Percentiles rank a stretch among this genome's conserved stretches.
Conservation (phyloP, 2,329 filamentous ascomycete genomes). For the Aspergillus uvarum region DNA sequence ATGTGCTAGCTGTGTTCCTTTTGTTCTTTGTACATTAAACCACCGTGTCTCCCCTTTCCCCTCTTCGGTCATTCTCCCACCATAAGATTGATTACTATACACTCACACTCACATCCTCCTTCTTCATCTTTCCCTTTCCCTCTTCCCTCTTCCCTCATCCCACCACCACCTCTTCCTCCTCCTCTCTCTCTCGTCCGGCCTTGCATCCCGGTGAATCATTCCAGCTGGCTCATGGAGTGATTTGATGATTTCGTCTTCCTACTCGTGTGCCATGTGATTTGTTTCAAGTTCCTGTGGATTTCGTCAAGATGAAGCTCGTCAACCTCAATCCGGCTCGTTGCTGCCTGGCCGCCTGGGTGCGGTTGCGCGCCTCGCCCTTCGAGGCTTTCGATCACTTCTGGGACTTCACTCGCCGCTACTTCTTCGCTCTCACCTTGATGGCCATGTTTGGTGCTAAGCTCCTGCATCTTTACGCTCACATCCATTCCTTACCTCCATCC, state of each 20-base stretch:
- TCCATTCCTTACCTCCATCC: conserved; percentile 24
- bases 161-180: background rate
- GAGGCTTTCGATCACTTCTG: conserved; percentile 25
- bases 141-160: conserved; percentile 2
- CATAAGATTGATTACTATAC: too few species aligned
- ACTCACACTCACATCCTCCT: background rate
- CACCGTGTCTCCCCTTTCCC: background rate
- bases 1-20: background rate
- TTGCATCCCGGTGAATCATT: background rate
- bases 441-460: conserved; percentile 29
- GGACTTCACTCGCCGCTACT: conserved; percentile 32
- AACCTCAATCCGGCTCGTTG: conserved; percentile 9
- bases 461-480: conserved; percentile 30
- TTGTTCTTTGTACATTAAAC: background rate
- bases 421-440: conserved; percentile 30
- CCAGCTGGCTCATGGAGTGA: background rate
- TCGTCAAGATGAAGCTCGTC: conserved; percentile 9
- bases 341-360: conserved; percentile 5
- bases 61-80: background rate
- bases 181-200: background rate
- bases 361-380: conserved; percentile 16
- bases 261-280: conserved; percentile 5
- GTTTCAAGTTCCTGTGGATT: background rate
- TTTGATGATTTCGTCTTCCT: background rate
- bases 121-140: conserved; percentile 1